Evolutionary conservation across 345 rosid species (phyloP).

Genomic region (Eucalyptus marginata): DNA sequence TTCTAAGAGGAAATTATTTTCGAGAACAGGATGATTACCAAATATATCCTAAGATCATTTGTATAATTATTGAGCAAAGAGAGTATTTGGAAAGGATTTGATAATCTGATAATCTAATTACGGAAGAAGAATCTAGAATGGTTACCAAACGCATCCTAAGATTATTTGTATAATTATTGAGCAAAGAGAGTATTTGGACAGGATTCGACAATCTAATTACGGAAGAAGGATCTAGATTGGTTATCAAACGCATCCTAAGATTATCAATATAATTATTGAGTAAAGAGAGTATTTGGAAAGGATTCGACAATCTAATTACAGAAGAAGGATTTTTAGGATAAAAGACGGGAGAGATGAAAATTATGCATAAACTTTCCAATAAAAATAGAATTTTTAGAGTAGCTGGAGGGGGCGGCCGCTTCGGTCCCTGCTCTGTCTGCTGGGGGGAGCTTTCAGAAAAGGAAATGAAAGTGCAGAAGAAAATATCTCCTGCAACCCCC

Average conservation of each 20-base stretch:
- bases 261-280: background rate
- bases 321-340: background rate
- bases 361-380: background rate
- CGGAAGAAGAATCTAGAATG: too few species aligned
- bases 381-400: too few species aligned
- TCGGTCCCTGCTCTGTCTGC: background rate
- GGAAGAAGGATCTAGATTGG: background rate
- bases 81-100: too few species aligned
- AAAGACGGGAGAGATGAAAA: background rate
- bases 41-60: too few species aligned
- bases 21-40: fast-evolving
- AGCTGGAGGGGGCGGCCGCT: too few species aligned
- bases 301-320: background rate
- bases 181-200: background rate
- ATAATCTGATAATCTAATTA: too few species aligned
- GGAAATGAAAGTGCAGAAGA: background rate
- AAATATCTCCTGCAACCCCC: too few species aligned
- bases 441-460: background rate
- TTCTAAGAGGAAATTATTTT: fast-evolving
- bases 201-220: background rate
- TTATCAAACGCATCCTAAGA: background rate
- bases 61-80: too few species aligned
- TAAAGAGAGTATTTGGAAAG: background rate
- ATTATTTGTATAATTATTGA: background rate
- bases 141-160: fast-evolving